Percentiles rank a stretch among this genome's conserved stretches.
These are phyloP conservation scores for Globisporangium barbulae DNA, from an alignment of 352 stramenopile genomes.

Conservation along the genomic window DNA sequence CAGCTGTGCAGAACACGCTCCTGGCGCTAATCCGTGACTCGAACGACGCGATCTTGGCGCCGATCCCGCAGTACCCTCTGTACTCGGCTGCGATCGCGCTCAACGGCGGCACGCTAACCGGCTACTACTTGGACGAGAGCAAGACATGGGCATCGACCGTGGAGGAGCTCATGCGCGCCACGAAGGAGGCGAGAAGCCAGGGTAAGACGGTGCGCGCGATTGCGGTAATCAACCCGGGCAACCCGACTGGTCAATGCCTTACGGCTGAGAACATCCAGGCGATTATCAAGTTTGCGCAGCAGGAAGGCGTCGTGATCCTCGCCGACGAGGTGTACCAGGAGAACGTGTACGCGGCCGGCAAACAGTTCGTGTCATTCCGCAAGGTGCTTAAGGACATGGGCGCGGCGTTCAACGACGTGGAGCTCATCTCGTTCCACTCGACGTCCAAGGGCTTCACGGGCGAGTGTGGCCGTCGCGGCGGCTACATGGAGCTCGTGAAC, in stretches of 20 bases:
- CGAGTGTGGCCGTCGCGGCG: conserved; percentile 96
- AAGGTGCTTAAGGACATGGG: conserved; percentile 92
- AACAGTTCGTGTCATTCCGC: conserved; percentile 94
- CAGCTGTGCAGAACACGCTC: conserved; percentile 93
- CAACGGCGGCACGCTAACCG: conserved; percentile 91
- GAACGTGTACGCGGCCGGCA: conserved; percentile 95
- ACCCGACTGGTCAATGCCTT: conserved; percentile 95
- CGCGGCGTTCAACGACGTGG: conserved; percentile 78
- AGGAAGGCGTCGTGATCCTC: conserved; percentile 94
- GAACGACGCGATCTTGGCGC: conserved; percentile 91
- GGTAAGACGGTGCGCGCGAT: conserved; percentile 93
- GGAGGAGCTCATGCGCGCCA: conserved; percentile 88
- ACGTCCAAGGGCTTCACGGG: conserved; percentile 98
- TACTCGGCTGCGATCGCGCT: conserved; percentile 98
- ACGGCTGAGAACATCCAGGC: conserved; percentile 89
- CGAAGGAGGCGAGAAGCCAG: conserved; percentile 83
- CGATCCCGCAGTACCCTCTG: conserved; percentile 99
- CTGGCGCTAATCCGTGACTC: conserved; percentile 87
- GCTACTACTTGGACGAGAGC: conserved; percentile 98
- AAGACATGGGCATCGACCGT: conserved; percentile 88
- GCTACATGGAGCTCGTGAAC: conserved; percentile 97
- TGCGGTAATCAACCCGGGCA: conserved; percentile 99
- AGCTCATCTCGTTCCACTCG: conserved; percentile 98
- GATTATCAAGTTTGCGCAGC: conserved; percentile 95
- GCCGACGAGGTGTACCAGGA: conserved; percentile 99